These are phyloP conservation scores for Gentiana dahurica DNA, from an alignment of 257 asterid species.

Conservation along the genomic window DNA sequence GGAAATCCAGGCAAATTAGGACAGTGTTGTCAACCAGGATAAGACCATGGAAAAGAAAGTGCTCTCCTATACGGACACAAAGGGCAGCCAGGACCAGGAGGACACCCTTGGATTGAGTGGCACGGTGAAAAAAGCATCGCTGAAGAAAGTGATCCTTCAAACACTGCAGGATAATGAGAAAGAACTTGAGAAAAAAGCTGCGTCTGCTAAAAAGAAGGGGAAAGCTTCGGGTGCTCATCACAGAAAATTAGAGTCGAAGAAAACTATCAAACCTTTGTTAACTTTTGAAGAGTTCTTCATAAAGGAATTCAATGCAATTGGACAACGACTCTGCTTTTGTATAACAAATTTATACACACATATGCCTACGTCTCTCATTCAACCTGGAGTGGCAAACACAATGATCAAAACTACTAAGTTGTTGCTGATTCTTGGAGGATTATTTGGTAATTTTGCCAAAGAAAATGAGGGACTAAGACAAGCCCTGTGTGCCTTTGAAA, in stretches of 20 bases:
- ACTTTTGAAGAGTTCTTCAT: slow-evolving; percentile 47
- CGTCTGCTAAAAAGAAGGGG: slow-evolving; percentile 4
- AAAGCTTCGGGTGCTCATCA: neutral
- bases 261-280: slow-evolving; percentile 1
- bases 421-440: slow-evolving; percentile 21
- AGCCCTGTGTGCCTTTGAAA: slow-evolving; percentile 15
- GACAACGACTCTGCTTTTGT: slow-evolving; percentile 17
- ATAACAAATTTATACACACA: slow-evolving; percentile 43
- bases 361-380: slow-evolving; percentile 48
- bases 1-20: neutral
- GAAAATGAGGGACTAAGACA: slow-evolving; percentile 14
- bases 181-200: slow-evolving; percentile 7
- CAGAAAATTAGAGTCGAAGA: slow-evolving; percentile 1
- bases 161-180: slow-evolving; percentile 21
- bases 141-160: slow-evolving; percentile 23
- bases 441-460: slow-evolving; percentile 9
- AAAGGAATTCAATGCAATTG: slow-evolving; percentile 12
- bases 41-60: slow-evolving; percentile 4
- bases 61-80: neutral
- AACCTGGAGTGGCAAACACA: slow-evolving; percentile 16
- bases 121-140: slow-evolving; percentile 2
- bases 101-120: slow-evolving; percentile 1
- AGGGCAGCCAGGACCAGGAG: neutral
- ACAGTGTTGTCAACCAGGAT: slow-evolving; percentile 10
- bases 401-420: slow-evolving; percentile 23